Conservation (phyloP, 1,284 basidiomycete genomes). For the Cryptococcus hybrid region DNA sequence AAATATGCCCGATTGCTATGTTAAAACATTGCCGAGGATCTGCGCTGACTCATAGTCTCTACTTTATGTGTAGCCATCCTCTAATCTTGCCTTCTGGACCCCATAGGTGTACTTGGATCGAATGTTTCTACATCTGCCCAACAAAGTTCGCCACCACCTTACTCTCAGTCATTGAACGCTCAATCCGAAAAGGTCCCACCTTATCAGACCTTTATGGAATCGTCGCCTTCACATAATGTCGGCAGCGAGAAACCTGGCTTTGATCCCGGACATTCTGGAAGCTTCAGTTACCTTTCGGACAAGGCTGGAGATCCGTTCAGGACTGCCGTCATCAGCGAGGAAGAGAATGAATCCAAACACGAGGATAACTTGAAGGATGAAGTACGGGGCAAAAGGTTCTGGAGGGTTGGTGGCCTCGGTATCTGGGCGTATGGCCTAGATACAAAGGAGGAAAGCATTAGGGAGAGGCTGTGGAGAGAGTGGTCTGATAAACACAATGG, state of each 20-base stretch:
- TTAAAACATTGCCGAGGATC: too few relatives aligned
- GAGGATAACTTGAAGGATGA: constrained; percentile 33
- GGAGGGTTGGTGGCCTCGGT: constrained; percentile 40
- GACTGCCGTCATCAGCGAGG: constrained; percentile 21
- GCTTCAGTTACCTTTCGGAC: background rate
- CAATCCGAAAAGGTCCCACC: background rate
- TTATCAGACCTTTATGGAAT: constrained; percentile 3
- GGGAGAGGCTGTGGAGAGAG: constrained; percentile 30
- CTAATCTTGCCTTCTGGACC: constrained; percentile 2
- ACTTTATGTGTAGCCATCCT: background rate
- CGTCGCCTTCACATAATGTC: background rate
- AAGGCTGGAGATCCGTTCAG: constrained; percentile 22
- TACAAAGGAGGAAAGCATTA: constrained; percentile 22
- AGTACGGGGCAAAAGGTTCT: constrained; percentile 34
- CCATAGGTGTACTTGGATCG: background rate
- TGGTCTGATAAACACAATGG: constrained; percentile 24
- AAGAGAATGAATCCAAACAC: constrained; percentile 19
- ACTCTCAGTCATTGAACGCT: constrained; percentile 3
- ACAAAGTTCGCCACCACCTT: constrained; percentile 5
- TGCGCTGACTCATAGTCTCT: too few relatives aligned
- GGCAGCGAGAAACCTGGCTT: background rate
- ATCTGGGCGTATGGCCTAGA: constrained; percentile 33
- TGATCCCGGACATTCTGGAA: background rate
- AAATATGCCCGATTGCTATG: too few relatives aligned
- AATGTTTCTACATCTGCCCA: background rate